Evolutionary conservation across 345 rosid species (phyloP), one percentile per base, ranked within the genome.

Genomic region (Pistacia vera): DNA sequence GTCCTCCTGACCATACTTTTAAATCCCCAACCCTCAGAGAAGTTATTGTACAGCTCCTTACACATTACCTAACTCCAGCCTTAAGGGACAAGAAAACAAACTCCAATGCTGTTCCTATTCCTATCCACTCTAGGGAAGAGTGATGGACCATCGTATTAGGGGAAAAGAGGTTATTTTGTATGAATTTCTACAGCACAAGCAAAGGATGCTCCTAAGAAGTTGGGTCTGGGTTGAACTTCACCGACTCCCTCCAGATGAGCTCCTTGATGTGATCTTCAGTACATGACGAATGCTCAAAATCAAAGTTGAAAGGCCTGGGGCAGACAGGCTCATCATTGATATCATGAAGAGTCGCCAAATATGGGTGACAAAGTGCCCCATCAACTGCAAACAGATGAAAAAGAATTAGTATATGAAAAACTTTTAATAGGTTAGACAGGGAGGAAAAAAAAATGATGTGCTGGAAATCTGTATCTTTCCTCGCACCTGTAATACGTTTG

Each of bases 211-310:
- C 71, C 78, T 88, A 83, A 71, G 79, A 59, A 51, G 82, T 63
- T 51, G 89, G 83, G 60, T 89, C 89, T 58, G 98, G 94, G 68
- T 89, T 91, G 82, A 89, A 93, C 75, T 85, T 88, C 78, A 89
- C 81, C 0, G 99, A 86, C 79, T 95, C 99, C 63, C 68, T 89
- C 98, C 98, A 95, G 44, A 95, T 93, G 20, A 95, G 99, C 78
- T 90, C 99, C 73, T 93, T 95, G 78, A 95, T 87, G 84, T 93
- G 92, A 83, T 93, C 98, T 82, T 93, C 99, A 9, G 98, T 89
- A 68, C 94, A 90, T n/a, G 94, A 88, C 8, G 90, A 81, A 17
- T 91, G 92, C 89, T 92, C 97, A 14, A 93, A 90, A 85, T 93
- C 93, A 18, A 93, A 91, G 78, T 82, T 83, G 85, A 95, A 90